These are phyloP conservation scores for Hansenula lynferdii DNA, from an alignment of 1,139 yeast species.

Conservation along the genomic window DNA sequence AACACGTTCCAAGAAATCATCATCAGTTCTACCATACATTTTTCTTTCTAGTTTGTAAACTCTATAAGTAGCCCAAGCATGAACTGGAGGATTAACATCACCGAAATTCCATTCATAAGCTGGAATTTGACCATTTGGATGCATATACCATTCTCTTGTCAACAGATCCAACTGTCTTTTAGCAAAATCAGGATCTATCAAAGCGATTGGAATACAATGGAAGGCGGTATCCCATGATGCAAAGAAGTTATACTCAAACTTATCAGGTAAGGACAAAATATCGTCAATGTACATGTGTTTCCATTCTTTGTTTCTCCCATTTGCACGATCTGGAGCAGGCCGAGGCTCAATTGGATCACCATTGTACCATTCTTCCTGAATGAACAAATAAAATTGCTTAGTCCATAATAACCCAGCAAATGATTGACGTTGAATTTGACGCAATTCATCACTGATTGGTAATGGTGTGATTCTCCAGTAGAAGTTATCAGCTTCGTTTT, in stretches of 20 bases:
- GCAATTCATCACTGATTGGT: slow-evolving; percentile 77
- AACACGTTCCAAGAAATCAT: slow-evolving; percentile 82
- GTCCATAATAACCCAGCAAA: slow-evolving; percentile 95
- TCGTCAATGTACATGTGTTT: slow-evolving; percentile 87
- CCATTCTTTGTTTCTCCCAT: slow-evolving; percentile 88
- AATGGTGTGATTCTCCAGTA: slow-evolving; percentile 88
- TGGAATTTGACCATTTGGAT: slow-evolving; percentile 97
- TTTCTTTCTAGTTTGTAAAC: slow-evolving; percentile 88
- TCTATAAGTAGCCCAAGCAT: slow-evolving; percentile 95
- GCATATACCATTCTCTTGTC: slow-evolving; percentile 98
- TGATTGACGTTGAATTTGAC: slow-evolving; percentile 90
- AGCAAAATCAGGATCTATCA: slow-evolving; percentile 94
- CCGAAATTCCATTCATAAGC: slow-evolving; percentile 97
- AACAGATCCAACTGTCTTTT: slow-evolving; percentile 83
- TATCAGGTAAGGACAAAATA: slow-evolving; percentile 87
- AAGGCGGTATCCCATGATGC: slow-evolving; percentile 99
- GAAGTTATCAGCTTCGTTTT: slow-evolving; percentile 90
- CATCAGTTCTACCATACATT: slow-evolving; percentile 77
- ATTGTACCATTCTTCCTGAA: slow-evolving; percentile 81
- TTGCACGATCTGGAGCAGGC: slow-evolving; percentile 78
- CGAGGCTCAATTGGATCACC: slow-evolving; percentile 81
- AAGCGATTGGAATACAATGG: slow-evolving; percentile 91
- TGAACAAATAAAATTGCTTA: slow-evolving; percentile 86
- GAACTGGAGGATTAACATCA: slow-evolving; percentile 97
- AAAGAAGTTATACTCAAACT: slow-evolving; percentile 96